These are phyloP conservation scores for Coix lacrymajobi DNA, from an alignment of 176 grass and related monocot genomes.

Conservation along the genomic window DNA sequence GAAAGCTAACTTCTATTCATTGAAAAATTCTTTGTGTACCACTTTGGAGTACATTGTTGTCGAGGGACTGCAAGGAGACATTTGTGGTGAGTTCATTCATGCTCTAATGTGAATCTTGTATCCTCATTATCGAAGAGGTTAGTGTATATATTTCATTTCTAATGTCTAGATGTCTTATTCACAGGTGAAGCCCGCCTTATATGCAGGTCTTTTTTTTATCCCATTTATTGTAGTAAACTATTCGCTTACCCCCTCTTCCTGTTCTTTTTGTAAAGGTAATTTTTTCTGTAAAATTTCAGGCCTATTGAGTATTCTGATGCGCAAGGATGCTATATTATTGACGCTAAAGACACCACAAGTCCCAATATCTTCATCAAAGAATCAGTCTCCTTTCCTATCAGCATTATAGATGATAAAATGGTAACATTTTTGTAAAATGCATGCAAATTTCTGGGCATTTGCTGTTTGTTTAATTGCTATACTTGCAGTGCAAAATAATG, in stretches of 20 bases:
- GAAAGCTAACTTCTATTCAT: neutral
- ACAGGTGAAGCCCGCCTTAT: slow-evolving; percentile 52
- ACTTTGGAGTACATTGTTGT: slow-evolving; percentile 46
- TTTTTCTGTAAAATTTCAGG: slow-evolving; percentile 17
- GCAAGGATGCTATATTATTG: slow-evolving; percentile 29
- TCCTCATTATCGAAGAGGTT: neutral
- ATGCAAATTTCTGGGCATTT: slow-evolving; percentile 19
- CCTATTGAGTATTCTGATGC: slow-evolving; percentile 25
- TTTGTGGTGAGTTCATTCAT: slow-evolving; percentile 37
- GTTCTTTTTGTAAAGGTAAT: neutral
- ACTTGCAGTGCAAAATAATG: slow-evolving; percentile 38
- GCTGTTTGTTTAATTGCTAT: neutral
- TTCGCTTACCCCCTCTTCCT: neutral
- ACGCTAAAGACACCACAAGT: neutral
- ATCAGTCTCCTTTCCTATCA: slow-evolving; percentile 54
- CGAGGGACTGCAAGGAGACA: slow-evolving; percentile 51
- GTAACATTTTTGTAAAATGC: slow-evolving; percentile 18
- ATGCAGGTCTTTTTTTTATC: slow-evolving; percentile 35
- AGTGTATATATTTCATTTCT: neutral
- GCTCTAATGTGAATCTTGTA: neutral
- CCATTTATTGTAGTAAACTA: neutral
- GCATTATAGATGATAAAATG: slow-evolving; percentile 32
- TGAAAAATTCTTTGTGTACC: slow-evolving; percentile 34
- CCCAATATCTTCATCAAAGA: slow-evolving; percentile 24
- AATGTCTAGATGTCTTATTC: slow-evolving; percentile 1